Evolutionary conservation across 345 rosid genomes (phyloP).

Genomic region (Iberis pinnata): DNA sequence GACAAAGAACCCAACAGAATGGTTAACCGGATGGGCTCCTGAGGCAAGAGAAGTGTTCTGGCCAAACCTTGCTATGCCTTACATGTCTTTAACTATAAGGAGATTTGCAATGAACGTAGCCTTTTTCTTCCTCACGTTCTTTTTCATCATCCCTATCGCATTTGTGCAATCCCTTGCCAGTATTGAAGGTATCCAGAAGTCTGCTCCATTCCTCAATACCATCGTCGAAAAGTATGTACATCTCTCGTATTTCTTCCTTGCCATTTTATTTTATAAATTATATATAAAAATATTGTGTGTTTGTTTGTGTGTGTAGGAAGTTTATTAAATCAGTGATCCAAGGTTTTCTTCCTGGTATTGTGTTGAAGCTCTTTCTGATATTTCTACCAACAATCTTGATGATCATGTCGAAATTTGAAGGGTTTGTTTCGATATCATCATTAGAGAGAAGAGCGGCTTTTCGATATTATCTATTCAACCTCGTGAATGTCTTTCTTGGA

Average conservation of each 20-base stretch:
- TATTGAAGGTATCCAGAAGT: constrained; percentile 84
- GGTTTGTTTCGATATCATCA: constrained; percentile 56
- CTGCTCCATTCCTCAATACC: constrained; percentile 65
- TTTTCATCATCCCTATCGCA: constrained; percentile 94
- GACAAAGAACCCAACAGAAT: constrained; percentile 69
- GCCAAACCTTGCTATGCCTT: constrained; percentile 84
- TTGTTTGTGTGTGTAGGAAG: constrained; percentile 37
- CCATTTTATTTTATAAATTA: not conserved
- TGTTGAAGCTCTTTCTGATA: constrained; percentile 78
- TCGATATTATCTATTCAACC: constrained; percentile 70
- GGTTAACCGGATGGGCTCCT: constrained; percentile 97
- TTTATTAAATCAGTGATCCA: constrained; percentile 70
- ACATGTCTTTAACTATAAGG: constrained; percentile 63
- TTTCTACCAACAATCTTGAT: constrained; percentile 78
- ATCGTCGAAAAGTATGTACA: constrained; percentile 56
- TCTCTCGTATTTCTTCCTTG: not conserved
- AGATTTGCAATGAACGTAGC: constrained; percentile 59
- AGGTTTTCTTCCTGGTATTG: constrained; percentile 97
- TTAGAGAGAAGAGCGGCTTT: constrained; percentile 83
- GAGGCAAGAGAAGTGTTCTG: constrained; percentile 87
- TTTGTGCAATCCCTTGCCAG: constrained; percentile 88
- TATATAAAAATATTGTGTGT: too few species aligned
- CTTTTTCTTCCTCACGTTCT: constrained; percentile 88
- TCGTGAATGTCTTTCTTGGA: constrained; percentile 90
- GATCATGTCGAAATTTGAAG: constrained; percentile 97